These are phyloP conservation scores for Cladosporium sp. DNA, from an alignment of 2,329 filamentous ascomycete genomes.

Conservation along the genomic window DNA sequence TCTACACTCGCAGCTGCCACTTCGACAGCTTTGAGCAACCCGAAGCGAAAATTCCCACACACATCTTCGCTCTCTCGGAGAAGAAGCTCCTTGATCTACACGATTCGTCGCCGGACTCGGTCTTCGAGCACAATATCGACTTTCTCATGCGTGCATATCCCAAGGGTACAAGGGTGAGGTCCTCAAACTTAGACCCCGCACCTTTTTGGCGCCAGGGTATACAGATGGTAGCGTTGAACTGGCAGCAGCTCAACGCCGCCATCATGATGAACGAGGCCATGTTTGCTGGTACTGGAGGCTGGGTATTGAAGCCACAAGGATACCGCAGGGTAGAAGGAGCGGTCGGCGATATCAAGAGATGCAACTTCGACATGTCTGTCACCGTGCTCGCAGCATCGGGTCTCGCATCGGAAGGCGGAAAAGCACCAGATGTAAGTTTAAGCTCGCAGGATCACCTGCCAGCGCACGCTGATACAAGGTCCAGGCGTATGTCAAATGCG, in stretches of 20 bases:
- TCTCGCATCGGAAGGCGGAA: conserved; percentile 49
- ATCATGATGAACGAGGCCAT: conserved; percentile 96
- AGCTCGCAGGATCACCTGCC: background rate
- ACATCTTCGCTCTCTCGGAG: conserved; percentile 60
- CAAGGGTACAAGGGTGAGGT: conserved; percentile 71
- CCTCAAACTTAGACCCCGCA: conserved; percentile 79
- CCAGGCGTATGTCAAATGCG: conserved; percentile 69
- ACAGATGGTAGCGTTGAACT: conserved; percentile 88
- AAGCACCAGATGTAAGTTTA: conserved; percentile 34
- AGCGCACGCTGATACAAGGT: background rate
- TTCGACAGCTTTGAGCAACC: conserved; percentile 67
- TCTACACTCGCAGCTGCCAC: conserved; percentile 82
- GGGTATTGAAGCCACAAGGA: conserved; percentile 75
- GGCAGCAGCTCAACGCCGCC: conserved; percentile 83
- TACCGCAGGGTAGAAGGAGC: conserved; percentile 48
- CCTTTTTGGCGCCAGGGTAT: conserved; percentile 84
- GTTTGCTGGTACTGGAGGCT: conserved; percentile 76
- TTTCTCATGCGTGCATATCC: conserved; percentile 87
- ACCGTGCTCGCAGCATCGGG: conserved; percentile 71
- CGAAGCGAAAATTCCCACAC: conserved; percentile 49
- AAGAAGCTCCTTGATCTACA: conserved; percentile 61
- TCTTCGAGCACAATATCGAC: conserved; percentile 76
- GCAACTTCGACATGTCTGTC: conserved; percentile 59
- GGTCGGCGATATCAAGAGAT: conserved; percentile 16
- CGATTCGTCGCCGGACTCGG: conserved; percentile 45